Evolutionary conservation across 2,329 filamentous ascomycete genomes (phyloP), one percentile per base, ranked within the genome.

Genomic region (Penicillium sp.): DNA sequence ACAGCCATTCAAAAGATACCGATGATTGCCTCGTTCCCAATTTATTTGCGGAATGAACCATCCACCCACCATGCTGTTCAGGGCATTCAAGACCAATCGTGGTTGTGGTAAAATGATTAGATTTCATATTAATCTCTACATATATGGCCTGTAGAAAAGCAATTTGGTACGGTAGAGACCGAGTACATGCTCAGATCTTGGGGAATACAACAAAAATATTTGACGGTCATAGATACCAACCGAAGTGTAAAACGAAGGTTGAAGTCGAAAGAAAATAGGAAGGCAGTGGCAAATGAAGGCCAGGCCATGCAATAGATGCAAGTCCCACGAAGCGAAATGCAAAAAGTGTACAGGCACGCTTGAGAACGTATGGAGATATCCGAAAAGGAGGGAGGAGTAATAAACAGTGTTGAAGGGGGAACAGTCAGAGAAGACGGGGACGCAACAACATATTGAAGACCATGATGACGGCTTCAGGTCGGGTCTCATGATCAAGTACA

Each of bases 261-360:
- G 37, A 49, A 58, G 46, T 19, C 2, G 55, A 40, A 53, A 40
- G 33, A 13, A 25, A 14, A 63, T 62, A 35, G 53, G 51, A 57
- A 59, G 35, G 42, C n/a, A 33, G 28, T 53, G 53, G 16, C 28
- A 52, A 40, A 38, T 7, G 43, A 60, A 26, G 53, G 38, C 38
- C 52, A 38, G 54, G 19, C 37, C 46, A 59, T 35, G n/a, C 19
- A 22, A 51, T 25, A 43, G 3, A 30, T 46, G 46, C 46, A 55
- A 22, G 55, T 40, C 25, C 37, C 16, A 61, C 57, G 60, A 60
- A 48, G 52, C 59, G 63, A 52, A 55, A 61, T 57, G 55, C 60
- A 59, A 57, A 59, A 59, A 55, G 53, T 63, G 62, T 59, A 64
- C 63, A 59, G 51, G 62, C 62, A 60, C 51, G 45, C 19, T 53